Percentiles rank a stretch among this genome's conserved stretches.
phyloP scores from a whole-genome alignment of 768 basidiomycete species.

The Rhodosporidiobolus sp. region DNA sequence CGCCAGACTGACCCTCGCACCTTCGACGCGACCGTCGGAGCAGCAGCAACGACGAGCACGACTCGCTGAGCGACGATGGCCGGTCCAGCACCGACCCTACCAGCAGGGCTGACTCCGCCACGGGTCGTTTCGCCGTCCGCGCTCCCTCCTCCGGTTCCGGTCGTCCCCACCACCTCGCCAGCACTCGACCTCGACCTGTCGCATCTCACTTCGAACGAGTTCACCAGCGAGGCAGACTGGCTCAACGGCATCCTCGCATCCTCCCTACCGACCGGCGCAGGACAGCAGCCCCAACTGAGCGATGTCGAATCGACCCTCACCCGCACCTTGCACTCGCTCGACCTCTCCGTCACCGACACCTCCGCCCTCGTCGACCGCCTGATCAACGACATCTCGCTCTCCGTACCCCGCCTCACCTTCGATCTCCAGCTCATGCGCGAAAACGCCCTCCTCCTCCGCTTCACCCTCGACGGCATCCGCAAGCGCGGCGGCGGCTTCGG shows the following conservation, averaged over 20 bases:
- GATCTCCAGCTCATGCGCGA: constrained; percentile 98
- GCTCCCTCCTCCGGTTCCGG: not conserved
- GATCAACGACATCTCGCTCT: constrained; percentile 88
- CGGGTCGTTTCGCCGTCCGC: not conserved
- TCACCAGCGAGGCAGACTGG: constrained; percentile 33
- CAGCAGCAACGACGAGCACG: not conserved
- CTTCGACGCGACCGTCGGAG: too few species aligned
- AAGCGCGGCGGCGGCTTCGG: constrained; percentile 49
- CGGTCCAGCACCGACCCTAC: too few species aligned
- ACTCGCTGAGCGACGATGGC: not conserved
- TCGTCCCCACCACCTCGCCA: not conserved
- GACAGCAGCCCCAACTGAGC: not conserved
- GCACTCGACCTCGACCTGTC: constrained; percentile 17
- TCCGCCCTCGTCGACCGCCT: constrained; percentile 77
- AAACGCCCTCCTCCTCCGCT: constrained; percentile 72
- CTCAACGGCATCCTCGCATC: constrained; percentile 27
- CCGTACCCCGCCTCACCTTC: constrained; percentile 84
- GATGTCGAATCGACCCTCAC: constrained; percentile 27
- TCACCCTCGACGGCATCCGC: constrained; percentile 61
- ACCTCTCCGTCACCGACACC: constrained; percentile 83
- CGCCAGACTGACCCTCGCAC: too few species aligned
- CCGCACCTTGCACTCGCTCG: constrained; percentile 52
- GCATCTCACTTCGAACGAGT: constrained; percentile 13
- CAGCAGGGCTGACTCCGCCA: not conserved
- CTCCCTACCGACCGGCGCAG: not conserved